phyloP scores from a whole-genome alignment of 1,284 basidiomycete species.

The Cutaneotrichosporon sp. region DNA sequence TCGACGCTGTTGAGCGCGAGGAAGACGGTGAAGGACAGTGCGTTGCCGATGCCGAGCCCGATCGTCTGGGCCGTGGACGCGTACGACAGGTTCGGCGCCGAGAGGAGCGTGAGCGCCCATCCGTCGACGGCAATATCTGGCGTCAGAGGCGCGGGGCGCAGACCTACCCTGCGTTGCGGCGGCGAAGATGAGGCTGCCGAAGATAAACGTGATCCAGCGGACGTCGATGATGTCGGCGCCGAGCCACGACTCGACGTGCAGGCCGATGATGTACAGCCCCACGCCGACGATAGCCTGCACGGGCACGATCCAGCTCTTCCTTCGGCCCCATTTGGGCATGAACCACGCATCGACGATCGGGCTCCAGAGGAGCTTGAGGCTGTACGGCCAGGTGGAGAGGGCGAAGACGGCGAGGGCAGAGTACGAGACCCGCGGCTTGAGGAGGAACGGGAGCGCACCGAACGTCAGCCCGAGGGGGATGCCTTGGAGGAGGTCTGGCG shows the following conservation, averaged over 20 bases:
- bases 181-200: slow-evolving; percentile 86
- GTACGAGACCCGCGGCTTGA: slow-evolving; percentile 91
- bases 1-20: slow-evolving; percentile 92
- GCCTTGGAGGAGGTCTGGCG: slow-evolving; percentile 63
- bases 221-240: slow-evolving; percentile 77
- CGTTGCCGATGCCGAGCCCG: slow-evolving; percentile 92
- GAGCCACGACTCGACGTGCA: slow-evolving; percentile 72
- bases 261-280: slow-evolving; percentile 81
- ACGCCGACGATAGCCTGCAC: slow-evolving; percentile 88
- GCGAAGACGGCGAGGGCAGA: slow-evolving; percentile 94
- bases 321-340: slow-evolving; percentile 64
- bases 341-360: slow-evolving; percentile 95
- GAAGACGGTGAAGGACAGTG: slow-evolving; percentile 95
- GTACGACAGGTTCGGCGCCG: slow-evolving; percentile 90
- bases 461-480: slow-evolving; percentile 71
- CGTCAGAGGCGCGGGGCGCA: background rate
- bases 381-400: slow-evolving; percentile 92
- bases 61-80: slow-evolving; percentile 98
- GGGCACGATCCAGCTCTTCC: slow-evolving; percentile 98
- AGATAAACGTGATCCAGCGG: slow-evolving; percentile 72
- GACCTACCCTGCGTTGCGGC: slow-evolving; percentile 89
- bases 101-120: slow-evolving; percentile 95
- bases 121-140: slow-evolving; percentile 94
- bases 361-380: slow-evolving; percentile 94
- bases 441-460: slow-evolving; percentile 93